Evolutionary conservation across 441 rosid species (phyloP).

Genomic region (Erysimum pusillum): DNA sequence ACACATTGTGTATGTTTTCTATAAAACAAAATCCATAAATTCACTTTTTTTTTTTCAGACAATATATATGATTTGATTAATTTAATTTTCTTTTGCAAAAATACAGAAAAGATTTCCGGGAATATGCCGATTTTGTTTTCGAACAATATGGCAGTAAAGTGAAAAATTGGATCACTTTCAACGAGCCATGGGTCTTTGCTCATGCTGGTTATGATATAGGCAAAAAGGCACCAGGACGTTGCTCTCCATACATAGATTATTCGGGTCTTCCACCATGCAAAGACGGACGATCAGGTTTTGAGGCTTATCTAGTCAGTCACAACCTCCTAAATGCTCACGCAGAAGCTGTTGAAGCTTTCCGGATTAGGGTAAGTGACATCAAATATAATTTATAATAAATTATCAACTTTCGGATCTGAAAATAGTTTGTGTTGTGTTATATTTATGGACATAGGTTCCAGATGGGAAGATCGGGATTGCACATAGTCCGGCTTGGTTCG

Average conservation of each 20-base stretch:
- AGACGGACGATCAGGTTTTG: conserved; percentile 28
- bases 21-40: background rate
- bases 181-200: conserved; percentile 35
- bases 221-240: conserved; percentile 32
- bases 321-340: conserved; percentile 32
- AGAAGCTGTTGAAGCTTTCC: conserved; percentile 31
- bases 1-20: conserved; percentile 19
- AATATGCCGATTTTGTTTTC: conserved; percentile 25
- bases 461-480: conserved; percentile 32
- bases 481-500: conserved; percentile 7
- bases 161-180: conserved; percentile 24
- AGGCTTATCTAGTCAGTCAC: conserved; percentile 26
- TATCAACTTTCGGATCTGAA: no score
- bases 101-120: conserved; percentile 24
- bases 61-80: background rate
- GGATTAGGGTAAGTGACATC: background rate
- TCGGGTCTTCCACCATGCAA: no score
- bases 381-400: no score
- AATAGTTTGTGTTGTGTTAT: no score
- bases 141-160: conserved; percentile 19
- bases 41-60: no score
- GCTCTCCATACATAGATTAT: no score
- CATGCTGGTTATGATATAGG: conserved; percentile 29
- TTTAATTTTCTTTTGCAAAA: background rate
- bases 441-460: background rate